Evolutionary conservation across 495 filamentous ascomycete genomes (phyloP).

Genomic region (Trichodelitschia bisporula): DNA sequence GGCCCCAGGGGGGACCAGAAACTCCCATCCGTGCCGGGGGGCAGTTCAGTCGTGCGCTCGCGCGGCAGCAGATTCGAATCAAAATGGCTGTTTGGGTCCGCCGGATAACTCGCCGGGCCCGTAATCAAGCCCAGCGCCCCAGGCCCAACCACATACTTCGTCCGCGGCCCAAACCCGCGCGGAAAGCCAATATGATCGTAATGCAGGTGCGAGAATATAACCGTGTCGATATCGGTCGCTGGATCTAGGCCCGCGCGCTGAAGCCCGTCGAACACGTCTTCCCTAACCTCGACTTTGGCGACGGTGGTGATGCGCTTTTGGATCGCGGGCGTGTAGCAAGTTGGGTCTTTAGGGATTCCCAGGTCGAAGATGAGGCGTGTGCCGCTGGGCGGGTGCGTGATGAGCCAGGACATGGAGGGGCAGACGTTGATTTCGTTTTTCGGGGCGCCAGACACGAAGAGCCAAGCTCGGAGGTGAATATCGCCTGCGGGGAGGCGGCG

Average conservation of each 20-base stretch:
- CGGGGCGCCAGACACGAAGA: conserved; percentile 16
- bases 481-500: conserved; percentile 2
- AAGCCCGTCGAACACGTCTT: conserved; percentile 18
- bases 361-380: conserved; percentile 24
- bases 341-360: conserved; percentile 19
- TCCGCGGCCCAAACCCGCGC: conserved; percentile 18
- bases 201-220: conserved; percentile 25
- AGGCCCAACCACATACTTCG: conserved; percentile 22
- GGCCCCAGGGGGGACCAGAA: conserved; percentile 1
- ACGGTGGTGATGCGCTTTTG: conserved; percentile 18
- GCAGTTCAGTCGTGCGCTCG: conserved; percentile 13
- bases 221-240: conserved; percentile 15
- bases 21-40: conserved; percentile 1
- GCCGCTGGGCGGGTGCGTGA: conserved; percentile 6
- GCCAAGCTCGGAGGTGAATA: conserved; percentile 13
- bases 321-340: conserved; percentile 16
- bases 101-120: conserved; percentile 8
- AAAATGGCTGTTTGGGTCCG: conserved; percentile 10
- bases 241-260: conserved; percentile 11
- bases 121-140: conserved; percentile 19
- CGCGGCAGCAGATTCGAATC: conserved; percentile 11
- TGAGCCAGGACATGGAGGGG: conserved; percentile 18
- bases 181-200: conserved; percentile 27
- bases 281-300: conserved; percentile 15
- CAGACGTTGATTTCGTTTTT: conserved; percentile 12